A percentile compares a stretch with the other conserved stretches of the same genome.
Evolutionary conservation across 108 stramenopile genomes (phyloP).

Genomic region (Mayamaea pseudoterrestris): DNA sequence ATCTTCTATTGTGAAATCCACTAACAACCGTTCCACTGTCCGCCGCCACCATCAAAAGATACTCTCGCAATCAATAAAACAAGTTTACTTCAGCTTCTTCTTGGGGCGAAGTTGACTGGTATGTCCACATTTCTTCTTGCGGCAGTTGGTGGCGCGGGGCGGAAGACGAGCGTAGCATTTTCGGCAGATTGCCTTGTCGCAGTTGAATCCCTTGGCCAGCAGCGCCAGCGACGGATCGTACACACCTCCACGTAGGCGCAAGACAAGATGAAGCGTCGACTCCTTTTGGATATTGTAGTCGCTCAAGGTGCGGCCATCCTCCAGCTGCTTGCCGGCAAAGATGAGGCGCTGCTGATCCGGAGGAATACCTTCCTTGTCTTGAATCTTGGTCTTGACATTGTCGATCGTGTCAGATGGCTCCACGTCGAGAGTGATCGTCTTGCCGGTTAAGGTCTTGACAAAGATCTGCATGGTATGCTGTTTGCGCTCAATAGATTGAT

Average conservation of each 20-base stretch:
- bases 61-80: neutral
- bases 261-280: conserved; percentile 89
- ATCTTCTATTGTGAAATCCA: too few relatives aligned
- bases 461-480: conserved; percentile 87
- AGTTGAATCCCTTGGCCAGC: conserved; percentile 98
- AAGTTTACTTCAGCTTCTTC: conserved; percentile 99
- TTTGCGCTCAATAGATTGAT: neutral
- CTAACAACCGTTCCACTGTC: too few relatives aligned
- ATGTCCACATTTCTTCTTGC: conserved; percentile 99
- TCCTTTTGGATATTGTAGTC: conserved; percentile 99
- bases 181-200: conserved; percentile 96
- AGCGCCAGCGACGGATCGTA: conserved; percentile 97
- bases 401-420: conserved; percentile 97
- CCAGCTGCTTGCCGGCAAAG: conserved; percentile 98
- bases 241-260: conserved; percentile 90
- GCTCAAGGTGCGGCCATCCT: conserved; percentile 95
- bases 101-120: conserved; percentile 98
- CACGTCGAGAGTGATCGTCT: conserved; percentile 99
- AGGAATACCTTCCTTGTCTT: conserved; percentile 98
- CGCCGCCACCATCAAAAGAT: too few relatives aligned
- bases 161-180: conserved; percentile 99
- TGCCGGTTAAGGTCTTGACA: conserved; percentile 97
- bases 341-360: conserved; percentile 97
- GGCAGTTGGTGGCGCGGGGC: conserved; percentile 98
- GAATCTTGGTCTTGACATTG: conserved; percentile 98